Evolutionary conservation across 441 rosid species (phyloP).

Genomic region (Adansonia rubrostipa): DNA sequence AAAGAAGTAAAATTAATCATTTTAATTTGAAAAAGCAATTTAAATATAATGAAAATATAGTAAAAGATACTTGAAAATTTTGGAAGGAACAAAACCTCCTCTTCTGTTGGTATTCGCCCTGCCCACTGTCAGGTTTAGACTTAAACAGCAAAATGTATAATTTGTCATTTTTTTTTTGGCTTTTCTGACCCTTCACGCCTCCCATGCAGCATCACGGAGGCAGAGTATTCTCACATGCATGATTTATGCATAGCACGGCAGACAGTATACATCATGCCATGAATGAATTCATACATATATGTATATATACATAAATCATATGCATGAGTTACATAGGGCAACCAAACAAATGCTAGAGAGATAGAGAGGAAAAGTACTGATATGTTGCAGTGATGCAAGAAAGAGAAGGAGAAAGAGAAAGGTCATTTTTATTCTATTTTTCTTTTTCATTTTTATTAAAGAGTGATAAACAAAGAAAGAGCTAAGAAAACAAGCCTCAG

Average conservation of each 20-base stretch:
- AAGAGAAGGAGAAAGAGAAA: not conserved
- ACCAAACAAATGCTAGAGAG: slow-evolving; percentile 6
- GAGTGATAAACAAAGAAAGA: too few species aligned
- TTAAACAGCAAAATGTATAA: not conserved
- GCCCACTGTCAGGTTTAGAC: not conserved
- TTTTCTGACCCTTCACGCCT: slow-evolving; percentile 32
- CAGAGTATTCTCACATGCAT: not conserved
- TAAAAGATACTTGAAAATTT: too few species aligned
- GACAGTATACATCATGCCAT: not conserved
- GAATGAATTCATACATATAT: not conserved
- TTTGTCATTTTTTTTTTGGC: not conserved
- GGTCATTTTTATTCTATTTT: too few species aligned
- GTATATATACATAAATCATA: not conserved
- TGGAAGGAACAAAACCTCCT: too few species aligned
- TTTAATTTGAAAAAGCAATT: too few species aligned
- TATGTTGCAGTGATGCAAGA: not conserved
- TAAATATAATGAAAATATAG: too few species aligned
- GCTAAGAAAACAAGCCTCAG: too few species aligned
- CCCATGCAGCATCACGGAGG: slow-evolving; percentile 18
- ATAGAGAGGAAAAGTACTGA: not conserved
- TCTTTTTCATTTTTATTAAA: not conserved
- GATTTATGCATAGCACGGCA: not conserved
- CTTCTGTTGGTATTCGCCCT: too few species aligned
- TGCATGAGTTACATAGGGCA: slow-evolving; percentile 4
- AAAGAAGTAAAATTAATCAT: too few species aligned